Conservation (phyloP, 2,329 filamentous ascomycete species). For the Alternaria sp. region DNA sequence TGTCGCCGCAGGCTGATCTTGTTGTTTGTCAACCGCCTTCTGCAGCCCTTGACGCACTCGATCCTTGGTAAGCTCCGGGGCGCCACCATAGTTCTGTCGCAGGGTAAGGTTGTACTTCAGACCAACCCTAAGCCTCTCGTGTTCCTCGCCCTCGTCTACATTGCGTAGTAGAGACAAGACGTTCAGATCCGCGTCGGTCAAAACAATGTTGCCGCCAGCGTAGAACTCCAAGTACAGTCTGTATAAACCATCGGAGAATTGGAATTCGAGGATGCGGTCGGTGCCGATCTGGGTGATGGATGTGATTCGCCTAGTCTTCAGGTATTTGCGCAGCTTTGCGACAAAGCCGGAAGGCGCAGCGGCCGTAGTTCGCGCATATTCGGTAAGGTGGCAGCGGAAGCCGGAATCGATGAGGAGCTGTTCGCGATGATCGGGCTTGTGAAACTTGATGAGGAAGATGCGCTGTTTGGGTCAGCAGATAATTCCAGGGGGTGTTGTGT, state of each 20-base stretch:
- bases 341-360: conserved; percentile 86
- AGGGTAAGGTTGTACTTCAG: conserved; percentile 79
- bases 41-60: conserved; percentile 73
- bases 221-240: conserved; percentile 94
- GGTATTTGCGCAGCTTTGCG: conserved; percentile 79
- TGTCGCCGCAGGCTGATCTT: conserved; percentile 55
- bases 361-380: conserved; percentile 86
- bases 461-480: conserved; percentile 58
- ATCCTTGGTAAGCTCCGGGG: conserved; percentile 76
- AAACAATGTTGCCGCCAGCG: conserved; percentile 90
- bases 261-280: conserved; percentile 88
- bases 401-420: conserved; percentile 93
- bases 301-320: conserved; percentile 86
- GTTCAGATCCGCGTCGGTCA: conserved; percentile 84
- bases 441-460: conserved; percentile 94
- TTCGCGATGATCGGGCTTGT: conserved; percentile 85
- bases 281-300: conserved; percentile 85
- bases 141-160: conserved; percentile 80
- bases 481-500: conserved; percentile 10
- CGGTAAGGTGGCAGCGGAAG: conserved; percentile 93
- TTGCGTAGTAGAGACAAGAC: conserved; percentile 82
- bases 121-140: conserved; percentile 81
- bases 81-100: conserved; percentile 80
- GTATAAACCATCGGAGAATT: conserved; percentile 91
- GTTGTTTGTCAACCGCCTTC: conserved; percentile 67